A percentile compares a stretch with the other conserved stretches of the same genome.
These are phyloP conservation scores for Spizellomyces punctatus DNA, from an alignment of 192 early-diverging fungal genomes.

Conservation along the genomic window DNA sequence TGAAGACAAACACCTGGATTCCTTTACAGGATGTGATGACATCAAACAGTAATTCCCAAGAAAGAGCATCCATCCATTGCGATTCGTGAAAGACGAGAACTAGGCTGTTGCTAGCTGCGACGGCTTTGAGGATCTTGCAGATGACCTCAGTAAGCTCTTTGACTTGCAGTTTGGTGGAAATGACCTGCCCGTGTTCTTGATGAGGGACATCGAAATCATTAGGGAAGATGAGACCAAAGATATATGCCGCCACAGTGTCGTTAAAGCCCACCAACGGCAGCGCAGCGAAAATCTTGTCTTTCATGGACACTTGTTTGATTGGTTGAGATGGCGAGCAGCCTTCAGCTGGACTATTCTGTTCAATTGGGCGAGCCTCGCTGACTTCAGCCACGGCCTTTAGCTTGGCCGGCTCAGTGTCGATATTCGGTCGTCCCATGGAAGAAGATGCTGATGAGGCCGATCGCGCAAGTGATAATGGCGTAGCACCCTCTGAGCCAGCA, in stretches of 20 bases:
- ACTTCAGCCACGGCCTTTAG: not conserved
- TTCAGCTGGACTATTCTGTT: not conserved
- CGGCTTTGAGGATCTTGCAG: slow-evolving; percentile 31
- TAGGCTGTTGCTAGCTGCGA: slow-evolving; percentile 39
- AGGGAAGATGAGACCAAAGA: slow-evolving; percentile 43
- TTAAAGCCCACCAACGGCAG: slow-evolving; percentile 18
- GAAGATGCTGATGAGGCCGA: not conserved
- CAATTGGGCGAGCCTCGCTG: not conserved
- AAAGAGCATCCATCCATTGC: slow-evolving; percentile 50
- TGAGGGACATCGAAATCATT: slow-evolving; percentile 33
- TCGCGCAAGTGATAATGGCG: not conserved
- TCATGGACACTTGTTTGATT: slow-evolving; percentile 15
- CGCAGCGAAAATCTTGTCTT: slow-evolving; percentile 26
- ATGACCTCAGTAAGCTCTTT: slow-evolving; percentile 50
- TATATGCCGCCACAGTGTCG: slow-evolving; percentile 18
- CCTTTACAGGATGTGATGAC: slow-evolving; percentile 33
- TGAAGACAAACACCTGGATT: slow-evolving; percentile 39
- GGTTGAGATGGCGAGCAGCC: not conserved
- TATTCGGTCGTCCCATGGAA: not conserved
- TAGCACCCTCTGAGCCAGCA: not conserved
- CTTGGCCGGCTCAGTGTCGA: not conserved
- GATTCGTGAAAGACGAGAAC: slow-evolving; percentile 48
- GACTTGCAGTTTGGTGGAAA: slow-evolving; percentile 10
- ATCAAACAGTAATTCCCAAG: slow-evolving; percentile 50
- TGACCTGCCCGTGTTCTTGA: not conserved